Conservation (phyloP, 2,329 filamentous ascomycete species). For the Pleoardoris graminearum region DNA sequence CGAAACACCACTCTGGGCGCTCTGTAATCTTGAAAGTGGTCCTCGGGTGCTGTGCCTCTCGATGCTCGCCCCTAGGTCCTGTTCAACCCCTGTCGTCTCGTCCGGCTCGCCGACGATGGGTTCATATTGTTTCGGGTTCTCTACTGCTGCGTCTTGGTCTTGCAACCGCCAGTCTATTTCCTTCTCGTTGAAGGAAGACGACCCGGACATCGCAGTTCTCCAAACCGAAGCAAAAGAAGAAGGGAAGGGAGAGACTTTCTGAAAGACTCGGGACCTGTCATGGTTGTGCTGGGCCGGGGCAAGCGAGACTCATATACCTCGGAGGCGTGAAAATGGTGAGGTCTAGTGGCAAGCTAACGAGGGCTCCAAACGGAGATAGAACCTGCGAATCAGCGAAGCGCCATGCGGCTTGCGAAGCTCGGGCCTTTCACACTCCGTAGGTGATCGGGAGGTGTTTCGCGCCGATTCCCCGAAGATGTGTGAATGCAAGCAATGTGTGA, state of each 20-base stretch:
- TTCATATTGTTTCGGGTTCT: conserved; percentile 43
- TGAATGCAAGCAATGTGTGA: too few relatives aligned
- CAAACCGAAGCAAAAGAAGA: background rate
- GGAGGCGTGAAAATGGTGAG: conserved; percentile 4
- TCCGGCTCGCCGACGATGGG: conserved; percentile 47
- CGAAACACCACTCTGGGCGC: conserved; percentile 32
- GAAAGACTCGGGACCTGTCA: background rate
- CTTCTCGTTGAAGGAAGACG: conserved; percentile 29
- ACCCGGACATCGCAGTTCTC: conserved; percentile 20
- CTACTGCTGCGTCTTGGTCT: conserved; percentile 41
- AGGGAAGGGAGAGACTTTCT: background rate
- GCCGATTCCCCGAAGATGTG: conserved; percentile 3
- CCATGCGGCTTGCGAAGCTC: background rate
- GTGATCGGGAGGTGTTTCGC: background rate
- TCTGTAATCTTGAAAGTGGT: conserved; percentile 33
- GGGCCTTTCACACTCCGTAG: background rate
- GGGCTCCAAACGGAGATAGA: conserved; percentile 4
- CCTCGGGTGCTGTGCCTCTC: conserved; percentile 25
- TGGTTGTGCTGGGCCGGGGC: conserved; percentile 1
- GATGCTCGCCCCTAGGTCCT: conserved; percentile 32
- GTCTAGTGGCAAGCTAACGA: conserved; percentile 1
- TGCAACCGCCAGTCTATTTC: conserved; percentile 44
- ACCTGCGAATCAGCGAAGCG: background rate
- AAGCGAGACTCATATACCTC: conserved; percentile 7
- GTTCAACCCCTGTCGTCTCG: conserved; percentile 41